Conservation (phyloP, 768 basidiomycete genomes). For the Leccinum arenicola region DNA sequence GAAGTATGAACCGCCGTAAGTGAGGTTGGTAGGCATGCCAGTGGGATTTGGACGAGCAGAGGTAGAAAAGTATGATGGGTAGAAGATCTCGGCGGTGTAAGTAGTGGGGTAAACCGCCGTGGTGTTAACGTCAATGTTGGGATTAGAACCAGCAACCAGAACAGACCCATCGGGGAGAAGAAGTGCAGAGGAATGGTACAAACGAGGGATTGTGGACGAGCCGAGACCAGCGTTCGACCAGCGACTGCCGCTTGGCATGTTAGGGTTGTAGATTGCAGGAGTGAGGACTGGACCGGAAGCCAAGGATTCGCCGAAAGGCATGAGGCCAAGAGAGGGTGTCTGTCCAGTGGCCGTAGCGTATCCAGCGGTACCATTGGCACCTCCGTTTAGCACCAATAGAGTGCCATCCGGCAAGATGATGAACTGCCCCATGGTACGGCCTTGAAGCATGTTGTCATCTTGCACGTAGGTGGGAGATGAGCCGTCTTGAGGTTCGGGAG, state of each 20-base stretch:
- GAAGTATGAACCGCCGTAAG: slow-evolving; percentile 83
- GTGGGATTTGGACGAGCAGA: slow-evolving; percentile 62
- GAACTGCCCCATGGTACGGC: slow-evolving; percentile 91
- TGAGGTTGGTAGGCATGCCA: slow-evolving; percentile 69
- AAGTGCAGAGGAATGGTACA: slow-evolving; percentile 92
- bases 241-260: slow-evolving; percentile 62
- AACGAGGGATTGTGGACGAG: slow-evolving; percentile 66
- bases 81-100: slow-evolving; percentile 85
- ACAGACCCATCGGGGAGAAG: slow-evolving; percentile 86
- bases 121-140: slow-evolving; percentile 81
- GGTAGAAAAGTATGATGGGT: slow-evolving; percentile 84
- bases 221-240: slow-evolving; percentile 71
- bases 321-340: slow-evolving; percentile 41
- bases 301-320: slow-evolving; percentile 73
- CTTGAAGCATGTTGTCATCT: slow-evolving; percentile 74
- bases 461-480: slow-evolving; percentile 56
- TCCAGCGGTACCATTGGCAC: slow-evolving; percentile 82
- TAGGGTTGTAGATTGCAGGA: slow-evolving; percentile 83
- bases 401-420: slow-evolving; percentile 79
- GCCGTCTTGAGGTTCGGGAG: slow-evolving; percentile 78
- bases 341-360: slow-evolving; percentile 60
- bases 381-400: slow-evolving; percentile 80
- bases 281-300: slow-evolving; percentile 76
- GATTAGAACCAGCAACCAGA: slow-evolving; percentile 89
- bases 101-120: slow-evolving; percentile 69